Evolutionary conservation across 331 rosid genomes (phyloP).

Genomic region (Phaseolus coccineus): DNA sequence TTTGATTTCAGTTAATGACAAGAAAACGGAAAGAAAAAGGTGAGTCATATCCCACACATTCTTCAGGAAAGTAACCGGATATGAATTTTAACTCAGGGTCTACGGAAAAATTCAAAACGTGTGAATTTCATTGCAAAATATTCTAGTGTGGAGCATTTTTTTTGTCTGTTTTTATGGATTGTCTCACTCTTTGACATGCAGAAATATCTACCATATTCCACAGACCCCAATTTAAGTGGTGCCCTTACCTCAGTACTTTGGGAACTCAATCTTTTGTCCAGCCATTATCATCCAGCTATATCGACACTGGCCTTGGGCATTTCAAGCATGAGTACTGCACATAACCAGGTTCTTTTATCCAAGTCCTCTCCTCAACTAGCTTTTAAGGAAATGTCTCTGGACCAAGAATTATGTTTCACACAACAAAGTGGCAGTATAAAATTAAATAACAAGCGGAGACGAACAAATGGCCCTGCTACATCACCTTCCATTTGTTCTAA

Average conservation of each 20-base stretch:
- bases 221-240: slow-evolving; percentile 95
- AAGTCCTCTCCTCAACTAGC: slow-evolving; percentile 78
- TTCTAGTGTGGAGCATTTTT: slow-evolving; percentile 4
- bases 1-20: too few relatives aligned
- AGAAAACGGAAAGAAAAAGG: too few relatives aligned
- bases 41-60: too few relatives aligned
- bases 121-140: slow-evolving; percentile 14
- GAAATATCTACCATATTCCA: slow-evolving; percentile 87
- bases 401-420: slow-evolving; percentile 60
- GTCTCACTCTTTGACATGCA: slow-evolving; percentile 49
- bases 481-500: slow-evolving; percentile 46
- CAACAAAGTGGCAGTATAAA: slow-evolving; percentile 51
- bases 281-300: slow-evolving; percentile 82
- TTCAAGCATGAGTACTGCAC: slow-evolving; percentile 62
- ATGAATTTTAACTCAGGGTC: slow-evolving; percentile 14
- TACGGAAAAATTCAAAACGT: background rate
- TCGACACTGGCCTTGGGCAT: slow-evolving; percentile 74
- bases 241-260: slow-evolving; percentile 97
- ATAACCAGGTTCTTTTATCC: slow-evolving; percentile 69
- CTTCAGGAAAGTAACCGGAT: too few relatives aligned
- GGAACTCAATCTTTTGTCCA: slow-evolving; percentile 86
- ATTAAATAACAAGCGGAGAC: slow-evolving; percentile 61
- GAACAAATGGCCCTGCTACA: slow-evolving; percentile 46
- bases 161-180: slow-evolving; percentile 23
- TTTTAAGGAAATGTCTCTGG: slow-evolving; percentile 70